Evolutionary conservation across 2,329 filamentous ascomycete species (phyloP).

Genomic region (Passalora sequoiae): DNA sequence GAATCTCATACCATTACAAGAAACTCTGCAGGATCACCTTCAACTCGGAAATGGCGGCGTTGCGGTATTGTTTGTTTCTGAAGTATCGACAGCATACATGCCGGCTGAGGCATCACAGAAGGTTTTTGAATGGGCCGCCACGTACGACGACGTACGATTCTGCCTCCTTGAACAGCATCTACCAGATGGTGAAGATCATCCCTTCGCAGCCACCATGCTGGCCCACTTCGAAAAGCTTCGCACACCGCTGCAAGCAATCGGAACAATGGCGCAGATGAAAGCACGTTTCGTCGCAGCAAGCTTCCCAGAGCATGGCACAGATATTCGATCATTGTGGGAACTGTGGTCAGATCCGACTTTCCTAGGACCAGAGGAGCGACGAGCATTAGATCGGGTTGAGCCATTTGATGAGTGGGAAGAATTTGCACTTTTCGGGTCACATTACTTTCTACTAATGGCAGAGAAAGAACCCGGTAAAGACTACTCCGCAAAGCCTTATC

Average conservation of each 20-base stretch:
- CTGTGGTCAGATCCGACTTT: slow-evolving; percentile 70
- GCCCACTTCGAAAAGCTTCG: slow-evolving; percentile 75
- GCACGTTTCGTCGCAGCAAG: slow-evolving; percentile 63
- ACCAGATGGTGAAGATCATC: slow-evolving; percentile 69
- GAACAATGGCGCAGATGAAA: slow-evolving; percentile 59
- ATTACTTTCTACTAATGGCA: slow-evolving; percentile 76
- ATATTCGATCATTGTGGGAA: slow-evolving; percentile 70
- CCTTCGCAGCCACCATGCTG: slow-evolving; percentile 83
- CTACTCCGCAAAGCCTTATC: slow-evolving; percentile 20
- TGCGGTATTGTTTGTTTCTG: slow-evolving; percentile 66
- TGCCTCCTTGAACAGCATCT: slow-evolving; percentile 83
- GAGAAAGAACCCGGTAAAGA: slow-evolving; percentile 38
- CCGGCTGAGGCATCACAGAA: slow-evolving; percentile 65
- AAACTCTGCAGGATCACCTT: slow-evolving; percentile 55
- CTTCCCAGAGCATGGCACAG: slow-evolving; percentile 53
- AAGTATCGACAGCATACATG: slow-evolving; percentile 92
- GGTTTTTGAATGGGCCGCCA: slow-evolving; percentile 72
- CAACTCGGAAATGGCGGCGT: slow-evolving; percentile 57
- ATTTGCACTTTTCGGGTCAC: slow-evolving; percentile 74
- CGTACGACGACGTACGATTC: slow-evolving; percentile 67
- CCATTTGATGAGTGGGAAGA: slow-evolving; percentile 97
- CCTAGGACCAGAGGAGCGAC: slow-evolving; percentile 56
- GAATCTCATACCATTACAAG: slow-evolving; percentile 57
- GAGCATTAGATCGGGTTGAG: slow-evolving; percentile 63
- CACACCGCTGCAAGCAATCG: slow-evolving; percentile 69